Evolutionary conservation across 495 filamentous ascomycete genomes (phyloP).

Genomic region (Penicillium coffeae): DNA sequence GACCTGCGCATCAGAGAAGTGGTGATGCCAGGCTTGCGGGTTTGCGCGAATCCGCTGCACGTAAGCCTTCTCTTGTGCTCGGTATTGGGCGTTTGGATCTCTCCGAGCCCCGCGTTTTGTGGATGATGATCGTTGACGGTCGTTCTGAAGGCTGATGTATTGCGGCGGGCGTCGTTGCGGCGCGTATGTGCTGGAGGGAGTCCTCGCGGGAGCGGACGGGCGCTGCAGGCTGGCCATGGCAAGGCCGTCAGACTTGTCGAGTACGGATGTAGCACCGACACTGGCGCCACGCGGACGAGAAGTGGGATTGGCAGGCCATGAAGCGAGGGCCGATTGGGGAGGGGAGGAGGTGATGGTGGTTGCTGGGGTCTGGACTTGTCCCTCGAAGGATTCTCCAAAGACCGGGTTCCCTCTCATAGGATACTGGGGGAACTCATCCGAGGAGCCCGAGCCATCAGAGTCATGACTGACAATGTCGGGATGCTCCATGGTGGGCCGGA

Average conservation of each 20-base stretch:
- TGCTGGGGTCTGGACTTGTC: slow-evolving; percentile 36
- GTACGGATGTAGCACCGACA: slow-evolving; percentile 27
- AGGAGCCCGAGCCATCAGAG: slow-evolving; percentile 62
- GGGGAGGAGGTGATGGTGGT: slow-evolving; percentile 41
- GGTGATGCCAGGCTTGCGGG: slow-evolving; percentile 61
- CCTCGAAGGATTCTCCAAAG: slow-evolving; percentile 37
- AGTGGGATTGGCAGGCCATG: slow-evolving; percentile 36
- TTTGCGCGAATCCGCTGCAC: slow-evolving; percentile 73
- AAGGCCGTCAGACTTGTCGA: slow-evolving; percentile 33
- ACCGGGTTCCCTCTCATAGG: slow-evolving; percentile 41
- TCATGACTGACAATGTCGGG: slow-evolving; percentile 54
- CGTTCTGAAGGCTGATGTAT: slow-evolving; percentile 48
- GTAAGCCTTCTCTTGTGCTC: slow-evolving; percentile 77
- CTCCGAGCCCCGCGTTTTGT: slow-evolving; percentile 47
- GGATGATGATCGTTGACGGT: slow-evolving; percentile 52
- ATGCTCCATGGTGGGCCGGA: slow-evolving; percentile 49
- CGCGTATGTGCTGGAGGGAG: slow-evolving; percentile 71
- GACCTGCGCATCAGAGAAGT: slow-evolving; percentile 67
- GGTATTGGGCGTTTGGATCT: slow-evolving; percentile 76
- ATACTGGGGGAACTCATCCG: slow-evolving; percentile 52
- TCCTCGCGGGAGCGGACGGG: slow-evolving; percentile 58
- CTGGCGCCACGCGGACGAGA: slow-evolving; percentile 40
- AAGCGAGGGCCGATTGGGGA: slow-evolving; percentile 29
- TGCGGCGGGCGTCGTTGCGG: slow-evolving; percentile 69
- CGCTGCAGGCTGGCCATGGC: slow-evolving; percentile 45